A percentile compares a stretch with the other conserved stretches of the same genome.
These are phyloP conservation scores for Alternaria dauci DNA, from an alignment of 2,329 filamentous ascomycete species.

Conservation along the genomic window DNA sequence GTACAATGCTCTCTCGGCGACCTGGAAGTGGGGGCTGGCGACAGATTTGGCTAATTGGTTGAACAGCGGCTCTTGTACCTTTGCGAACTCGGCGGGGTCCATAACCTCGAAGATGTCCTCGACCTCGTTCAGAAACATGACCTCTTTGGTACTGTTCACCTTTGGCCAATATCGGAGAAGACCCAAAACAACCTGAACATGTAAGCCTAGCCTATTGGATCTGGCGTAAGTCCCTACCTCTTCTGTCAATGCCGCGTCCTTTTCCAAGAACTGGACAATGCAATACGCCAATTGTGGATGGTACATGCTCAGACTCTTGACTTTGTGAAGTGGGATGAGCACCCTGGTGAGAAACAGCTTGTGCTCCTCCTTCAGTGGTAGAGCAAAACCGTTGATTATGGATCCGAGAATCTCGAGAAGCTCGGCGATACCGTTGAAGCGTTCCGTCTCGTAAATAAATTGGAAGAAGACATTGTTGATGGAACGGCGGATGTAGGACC, in stretches of 20 bases:
- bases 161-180: constrained; percentile 98
- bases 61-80: constrained; percentile 97
- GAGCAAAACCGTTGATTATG: constrained; percentile 98
- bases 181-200: constrained; percentile 81
- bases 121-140: constrained; percentile 99
- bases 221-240: constrained; percentile 68
- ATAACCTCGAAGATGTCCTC: constrained; percentile 99
- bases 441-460: constrained; percentile 97
- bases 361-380: constrained; percentile 97
- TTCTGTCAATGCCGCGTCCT: constrained; percentile 95
- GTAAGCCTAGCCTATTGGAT: constrained; percentile 25
- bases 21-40: constrained; percentile 97
- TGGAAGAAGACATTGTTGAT: constrained; percentile 99
- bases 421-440: constrained; percentile 98
- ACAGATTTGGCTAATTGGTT: constrained; percentile 98
- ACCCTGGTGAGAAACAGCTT: constrained; percentile 97
- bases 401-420: constrained; percentile 95
- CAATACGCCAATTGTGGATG: constrained; percentile 98
- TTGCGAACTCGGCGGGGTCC: constrained; percentile 98
- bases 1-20: constrained; percentile 94
- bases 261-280: constrained; percentile 98
- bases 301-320: constrained; percentile 99
- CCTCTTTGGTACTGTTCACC: constrained; percentile 99
- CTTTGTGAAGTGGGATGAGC: constrained; percentile 92
- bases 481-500: constrained; percentile 95